phyloP scores from a whole-genome alignment of 1,139 yeast genomes.

The Candida tropicalis region DNA sequence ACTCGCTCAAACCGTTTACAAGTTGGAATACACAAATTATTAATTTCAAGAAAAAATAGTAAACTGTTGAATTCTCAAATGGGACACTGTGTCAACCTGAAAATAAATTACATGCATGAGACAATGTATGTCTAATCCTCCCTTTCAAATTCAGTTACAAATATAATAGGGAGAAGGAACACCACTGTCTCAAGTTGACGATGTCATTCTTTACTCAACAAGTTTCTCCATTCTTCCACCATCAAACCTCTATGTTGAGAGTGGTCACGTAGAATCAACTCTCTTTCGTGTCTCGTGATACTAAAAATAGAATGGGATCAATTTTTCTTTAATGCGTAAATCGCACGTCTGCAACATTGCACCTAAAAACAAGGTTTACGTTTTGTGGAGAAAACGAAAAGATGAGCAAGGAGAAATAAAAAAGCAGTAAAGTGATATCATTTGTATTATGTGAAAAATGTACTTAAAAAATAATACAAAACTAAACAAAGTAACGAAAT shows the following conservation, averaged over 20 bases:
- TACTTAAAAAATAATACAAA: background rate
- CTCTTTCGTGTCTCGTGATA: too few relatives aligned
- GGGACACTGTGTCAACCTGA: too few relatives aligned
- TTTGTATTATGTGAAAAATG: background rate
- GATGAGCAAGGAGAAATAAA: background rate
- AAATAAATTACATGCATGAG: background rate
- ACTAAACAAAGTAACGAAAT: background rate
- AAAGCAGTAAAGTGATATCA: background rate
- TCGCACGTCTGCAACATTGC: background rate
- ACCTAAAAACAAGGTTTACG: background rate
- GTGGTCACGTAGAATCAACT: too few relatives aligned
- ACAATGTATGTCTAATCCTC: too few relatives aligned
- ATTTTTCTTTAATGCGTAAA: background rate
- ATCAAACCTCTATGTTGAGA: too few relatives aligned
- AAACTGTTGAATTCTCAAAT: background rate
- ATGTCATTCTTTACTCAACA: too few relatives aligned
- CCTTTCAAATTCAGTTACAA: too few relatives aligned
- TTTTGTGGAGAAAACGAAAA: background rate
- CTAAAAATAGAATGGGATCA: background rate
- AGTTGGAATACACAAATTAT: too few relatives aligned
- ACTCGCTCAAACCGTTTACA: background rate
- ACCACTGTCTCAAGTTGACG: too few relatives aligned
- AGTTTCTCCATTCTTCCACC: too few relatives aligned
- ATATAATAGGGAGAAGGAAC: too few relatives aligned
- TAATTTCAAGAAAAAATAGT: too few relatives aligned